Percentiles rank a stretch among this genome's conserved stretches.
These are phyloP conservation scores for Pisolithus microcarpus DNA, from an alignment of 768 basidiomycete genomes.

Conservation along the genomic window DNA sequence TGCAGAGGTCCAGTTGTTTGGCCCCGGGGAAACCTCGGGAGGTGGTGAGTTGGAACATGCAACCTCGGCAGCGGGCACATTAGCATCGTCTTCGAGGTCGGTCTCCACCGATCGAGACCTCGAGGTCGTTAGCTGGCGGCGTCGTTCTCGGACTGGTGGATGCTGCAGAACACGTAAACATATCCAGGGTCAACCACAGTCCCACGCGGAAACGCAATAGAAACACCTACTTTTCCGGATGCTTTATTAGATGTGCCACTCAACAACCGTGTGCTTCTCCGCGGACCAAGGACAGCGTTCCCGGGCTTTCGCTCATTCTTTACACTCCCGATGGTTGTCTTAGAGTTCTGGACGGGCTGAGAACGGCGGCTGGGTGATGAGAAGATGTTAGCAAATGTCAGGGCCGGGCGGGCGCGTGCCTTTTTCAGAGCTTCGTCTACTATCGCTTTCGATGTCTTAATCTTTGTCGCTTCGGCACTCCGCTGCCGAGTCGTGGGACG, in stretches of 20 bases:
- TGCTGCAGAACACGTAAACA: constrained; percentile 19
- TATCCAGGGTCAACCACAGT: background rate
- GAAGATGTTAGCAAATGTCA: constrained; percentile 83
- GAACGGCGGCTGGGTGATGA: constrained; percentile 78
- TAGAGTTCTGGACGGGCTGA: constrained; percentile 64
- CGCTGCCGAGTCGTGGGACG: constrained; percentile 56
- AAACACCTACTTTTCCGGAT: constrained; percentile 45
- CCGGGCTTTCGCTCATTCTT: constrained; percentile 45
- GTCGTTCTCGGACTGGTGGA: constrained; percentile 46
- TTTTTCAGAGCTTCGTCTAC: constrained; percentile 75
- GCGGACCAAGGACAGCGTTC: constrained; percentile 41
- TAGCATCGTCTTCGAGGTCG: constrained; percentile 61
- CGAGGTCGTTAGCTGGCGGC: constrained; percentile 46
- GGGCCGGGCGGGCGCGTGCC: constrained; percentile 86
- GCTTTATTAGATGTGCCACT: constrained; percentile 50
- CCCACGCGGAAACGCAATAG: background rate
- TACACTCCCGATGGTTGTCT: constrained; percentile 42
- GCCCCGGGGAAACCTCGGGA: constrained; percentile 58
- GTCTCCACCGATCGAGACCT: constrained; percentile 62
- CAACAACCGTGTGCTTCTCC: constrained; percentile 70
- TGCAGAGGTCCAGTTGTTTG: constrained; percentile 55
- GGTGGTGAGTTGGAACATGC: constrained; percentile 53
- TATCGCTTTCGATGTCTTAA: constrained; percentile 54
- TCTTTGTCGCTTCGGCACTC: constrained; percentile 42
- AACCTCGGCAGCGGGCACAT: constrained; percentile 35